Conservation (phyloP, 257 asterid genomes). For the Datura wrightii region DNA sequence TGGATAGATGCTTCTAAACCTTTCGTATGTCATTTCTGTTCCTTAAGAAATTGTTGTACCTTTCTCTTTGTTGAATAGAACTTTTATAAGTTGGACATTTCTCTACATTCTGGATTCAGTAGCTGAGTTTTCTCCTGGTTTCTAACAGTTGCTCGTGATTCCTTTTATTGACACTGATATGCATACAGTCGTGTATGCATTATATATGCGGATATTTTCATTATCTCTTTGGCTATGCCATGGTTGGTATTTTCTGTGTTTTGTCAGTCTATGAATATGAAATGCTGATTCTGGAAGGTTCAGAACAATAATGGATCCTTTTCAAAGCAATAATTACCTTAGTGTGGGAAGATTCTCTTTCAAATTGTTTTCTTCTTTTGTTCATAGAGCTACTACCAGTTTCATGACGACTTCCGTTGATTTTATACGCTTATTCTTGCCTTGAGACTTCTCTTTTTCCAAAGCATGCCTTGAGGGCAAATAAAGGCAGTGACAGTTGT, state of each 20-base stretch:
- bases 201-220: neutral
- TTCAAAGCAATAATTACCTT: neutral
- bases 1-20: constrained; percentile 96
- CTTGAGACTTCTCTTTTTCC: neutral
- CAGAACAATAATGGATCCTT: neutral
- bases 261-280: neutral
- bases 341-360: constrained; percentile 12
- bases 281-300: neutral
- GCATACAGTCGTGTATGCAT: neutral
- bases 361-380: neutral
- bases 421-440: neutral
- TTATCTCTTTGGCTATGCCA: neutral
- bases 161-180: neutral
- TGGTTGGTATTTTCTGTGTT: neutral
- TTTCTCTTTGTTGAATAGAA: neutral
- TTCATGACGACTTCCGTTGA: neutral
- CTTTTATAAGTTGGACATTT: constrained; percentile 12
- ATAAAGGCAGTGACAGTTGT: neutral
- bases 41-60: neutral
- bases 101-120: constrained; percentile 24
- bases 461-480: neutral
- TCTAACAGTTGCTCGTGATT: neutral
- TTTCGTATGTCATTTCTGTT: constrained; percentile 56
- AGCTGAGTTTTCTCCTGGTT: constrained; percentile 13
- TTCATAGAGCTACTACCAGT: constrained; percentile 7